Conservation (phyloP, 2,329 filamentous ascomycete genomes). For the Gnomoniopsis smithogilvyi region DNA sequence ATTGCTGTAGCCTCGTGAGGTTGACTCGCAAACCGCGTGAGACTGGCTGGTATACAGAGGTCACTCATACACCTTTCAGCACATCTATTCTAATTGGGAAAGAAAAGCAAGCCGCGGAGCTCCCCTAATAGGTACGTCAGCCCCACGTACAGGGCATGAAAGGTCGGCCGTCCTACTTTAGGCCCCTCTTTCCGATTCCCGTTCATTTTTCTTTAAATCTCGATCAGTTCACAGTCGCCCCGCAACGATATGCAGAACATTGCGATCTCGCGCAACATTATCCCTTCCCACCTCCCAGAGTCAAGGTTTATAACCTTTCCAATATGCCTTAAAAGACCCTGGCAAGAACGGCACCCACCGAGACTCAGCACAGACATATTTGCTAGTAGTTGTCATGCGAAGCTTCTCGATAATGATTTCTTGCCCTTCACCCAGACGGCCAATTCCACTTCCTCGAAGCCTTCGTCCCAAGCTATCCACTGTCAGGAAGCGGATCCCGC, state of each 20-base stretch:
- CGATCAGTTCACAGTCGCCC: neutral
- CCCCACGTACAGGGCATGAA: conserved; percentile 12
- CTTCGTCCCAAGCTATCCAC: neutral
- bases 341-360: neutral
- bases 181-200: conserved; percentile 12
- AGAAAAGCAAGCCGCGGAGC: conserved; percentile 1
- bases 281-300: neutral
- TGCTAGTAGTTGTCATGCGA: neutral
- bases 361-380: neutral
- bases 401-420: neutral
- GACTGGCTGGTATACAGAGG: neutral
- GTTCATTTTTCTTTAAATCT: neutral
- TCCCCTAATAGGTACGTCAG: conserved; percentile 10
- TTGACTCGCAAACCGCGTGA: neutral
- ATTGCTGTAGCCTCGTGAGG: neutral
- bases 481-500: neutral
- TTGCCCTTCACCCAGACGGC: neutral
- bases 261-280: neutral
- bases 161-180: conserved; percentile 1
- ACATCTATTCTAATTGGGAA: neutral
- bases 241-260: neutral
- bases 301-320: neutral
- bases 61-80: neutral
- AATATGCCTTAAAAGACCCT: neutral
- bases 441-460: neutral